These are phyloP conservation scores for Croton setiger DNA, from an alignment of 441 rosid genomes.

Conservation along the genomic window DNA sequence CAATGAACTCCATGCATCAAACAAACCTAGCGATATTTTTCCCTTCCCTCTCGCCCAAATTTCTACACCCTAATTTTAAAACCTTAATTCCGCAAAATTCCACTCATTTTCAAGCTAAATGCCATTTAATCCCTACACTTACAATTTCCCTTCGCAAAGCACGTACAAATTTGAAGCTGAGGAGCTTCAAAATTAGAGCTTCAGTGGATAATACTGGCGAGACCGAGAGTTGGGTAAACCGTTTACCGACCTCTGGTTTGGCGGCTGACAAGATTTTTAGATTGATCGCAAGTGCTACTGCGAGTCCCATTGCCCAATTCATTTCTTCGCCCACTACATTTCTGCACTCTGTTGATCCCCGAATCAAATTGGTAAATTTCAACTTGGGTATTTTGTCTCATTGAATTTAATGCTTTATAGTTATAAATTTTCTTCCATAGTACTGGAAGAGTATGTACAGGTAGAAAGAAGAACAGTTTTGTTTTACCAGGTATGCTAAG, in stretches of 20 bases:
- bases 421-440: too few species aligned
- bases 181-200: constrained; percentile 35
- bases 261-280: constrained; percentile 74
- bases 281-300: constrained; percentile 67
- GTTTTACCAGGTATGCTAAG: not conserved
- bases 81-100: constrained; percentile 15
- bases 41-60: constrained; percentile 6
- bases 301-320: constrained; percentile 86
- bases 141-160: constrained; percentile 14
- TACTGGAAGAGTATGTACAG: not conserved
- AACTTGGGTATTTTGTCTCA: not conserved
- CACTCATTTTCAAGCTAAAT: constrained; percentile 6
- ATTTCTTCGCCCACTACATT: constrained; percentile 78
- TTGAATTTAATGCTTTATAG: too few species aligned
- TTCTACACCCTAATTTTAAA: constrained; percentile 25
- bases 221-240: constrained; percentile 46
- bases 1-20: constrained; percentile 40
- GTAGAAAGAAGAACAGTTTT: not conserved
- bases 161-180: constrained; percentile 18
- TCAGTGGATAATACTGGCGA: constrained; percentile 39
- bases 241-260: constrained; percentile 53
- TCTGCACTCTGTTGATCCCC: constrained; percentile 81
- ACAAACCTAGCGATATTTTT: constrained; percentile 28
- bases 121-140: constrained; percentile 19
- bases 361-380: constrained; percentile 62